A percentile compares a stretch with the other conserved stretches of the same genome.
These are phyloP conservation scores for Stachybotrys elegans DNA, from an alignment of 2,329 filamentous ascomycete genomes.

Conservation along the genomic window DNA sequence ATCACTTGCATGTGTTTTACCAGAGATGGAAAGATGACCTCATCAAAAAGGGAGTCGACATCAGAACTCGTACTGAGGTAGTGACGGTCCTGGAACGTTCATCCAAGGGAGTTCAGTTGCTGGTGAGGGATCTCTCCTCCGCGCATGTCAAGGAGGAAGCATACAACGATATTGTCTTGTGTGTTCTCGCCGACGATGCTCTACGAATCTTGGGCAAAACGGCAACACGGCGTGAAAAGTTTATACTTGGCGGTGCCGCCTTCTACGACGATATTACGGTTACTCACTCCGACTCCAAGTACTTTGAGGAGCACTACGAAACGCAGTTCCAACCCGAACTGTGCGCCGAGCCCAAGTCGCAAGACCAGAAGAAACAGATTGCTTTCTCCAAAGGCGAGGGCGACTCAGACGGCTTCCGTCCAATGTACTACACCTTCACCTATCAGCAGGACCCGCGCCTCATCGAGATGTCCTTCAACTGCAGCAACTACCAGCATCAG, in stretches of 20 bases:
- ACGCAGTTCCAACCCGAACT: slow-evolving; percentile 49
- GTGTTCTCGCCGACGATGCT: slow-evolving; percentile 59
- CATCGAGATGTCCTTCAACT: slow-evolving; percentile 70
- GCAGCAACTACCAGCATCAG: slow-evolving; percentile 70
- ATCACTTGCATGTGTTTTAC: slow-evolving; percentile 57
- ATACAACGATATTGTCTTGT: slow-evolving; percentile 64
- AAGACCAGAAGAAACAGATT: slow-evolving; percentile 33
- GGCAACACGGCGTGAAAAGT: slow-evolving; percentile 56
- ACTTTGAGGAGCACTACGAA: slow-evolving; percentile 66
- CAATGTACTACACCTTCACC: slow-evolving; percentile 62
- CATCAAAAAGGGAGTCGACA: slow-evolving; percentile 46
- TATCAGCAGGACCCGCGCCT: slow-evolving; percentile 51
- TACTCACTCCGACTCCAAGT: slow-evolving; percentile 59
- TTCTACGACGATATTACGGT: slow-evolving; percentile 68
- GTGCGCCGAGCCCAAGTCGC: slow-evolving; percentile 40
- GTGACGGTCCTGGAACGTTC: slow-evolving; percentile 45
- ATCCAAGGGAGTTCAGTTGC: slow-evolving; percentile 47
- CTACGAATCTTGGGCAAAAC: slow-evolving; percentile 54
- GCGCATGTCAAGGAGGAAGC: slow-evolving; percentile 48
- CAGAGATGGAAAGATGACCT: slow-evolving; percentile 52
- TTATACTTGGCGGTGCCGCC: slow-evolving; percentile 65
- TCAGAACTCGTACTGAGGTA: slow-evolving; percentile 53
- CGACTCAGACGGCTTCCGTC: slow-evolving; percentile 51
- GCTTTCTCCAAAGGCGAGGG: slow-evolving; percentile 37
- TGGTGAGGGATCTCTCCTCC: slow-evolving; percentile 41